Evolutionary conservation across 164 flowering plant genomes (phyloP).

Genomic region (Vitis amurensis): DNA sequence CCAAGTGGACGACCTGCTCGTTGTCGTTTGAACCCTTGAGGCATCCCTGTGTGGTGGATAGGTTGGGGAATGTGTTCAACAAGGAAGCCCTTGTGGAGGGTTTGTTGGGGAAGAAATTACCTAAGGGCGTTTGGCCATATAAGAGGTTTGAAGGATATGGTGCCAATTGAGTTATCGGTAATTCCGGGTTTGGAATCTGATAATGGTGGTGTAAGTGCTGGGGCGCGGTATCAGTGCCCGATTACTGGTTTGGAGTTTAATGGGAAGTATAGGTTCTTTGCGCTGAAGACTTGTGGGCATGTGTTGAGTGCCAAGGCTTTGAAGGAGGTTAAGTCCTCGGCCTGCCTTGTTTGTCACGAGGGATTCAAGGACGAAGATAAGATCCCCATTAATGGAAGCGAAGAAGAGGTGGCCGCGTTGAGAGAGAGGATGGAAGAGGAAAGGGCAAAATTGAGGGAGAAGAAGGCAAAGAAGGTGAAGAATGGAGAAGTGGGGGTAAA

Average conservation of each 20-base stretch:
- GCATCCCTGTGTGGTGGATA: conserved; percentile 77
- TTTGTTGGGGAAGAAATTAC: conserved; percentile 70
- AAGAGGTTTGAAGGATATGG: conserved; percentile 89
- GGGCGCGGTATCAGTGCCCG: conserved; percentile 78
- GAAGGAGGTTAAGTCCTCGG: conserved; percentile 79
- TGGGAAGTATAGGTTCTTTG: conserved; percentile 81
- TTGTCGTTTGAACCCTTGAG: conserved; percentile 74
- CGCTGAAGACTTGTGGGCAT: conserved; percentile 81
- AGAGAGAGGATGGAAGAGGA: conserved; percentile 73
- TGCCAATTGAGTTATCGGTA: conserved; percentile 44
- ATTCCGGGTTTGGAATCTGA: conserved; percentile 42
- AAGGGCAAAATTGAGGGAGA: conserved; percentile 53
- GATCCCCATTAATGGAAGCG: conserved; percentile 81
- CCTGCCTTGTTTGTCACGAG: conserved; percentile 76
- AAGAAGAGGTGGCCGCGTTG: conserved; percentile 74
- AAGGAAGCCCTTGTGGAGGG: conserved; percentile 83
- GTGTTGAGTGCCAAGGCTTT: conserved; percentile 92
- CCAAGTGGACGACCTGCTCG: conserved; percentile 76
- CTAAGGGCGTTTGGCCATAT: conserved; percentile 68
- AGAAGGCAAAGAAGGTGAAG: conserved; percentile 58
- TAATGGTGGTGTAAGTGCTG: conserved; percentile 15
- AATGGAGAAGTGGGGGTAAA: conserved; percentile 30
- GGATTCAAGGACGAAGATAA: conserved; percentile 70
- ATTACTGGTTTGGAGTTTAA: conserved; percentile 78
- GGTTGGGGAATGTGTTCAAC: conserved; percentile 79